Base-by-base conservation (phyloP, 2,329 filamentous ascomycete species). In the Neocucurbitaria cava region DNA sequence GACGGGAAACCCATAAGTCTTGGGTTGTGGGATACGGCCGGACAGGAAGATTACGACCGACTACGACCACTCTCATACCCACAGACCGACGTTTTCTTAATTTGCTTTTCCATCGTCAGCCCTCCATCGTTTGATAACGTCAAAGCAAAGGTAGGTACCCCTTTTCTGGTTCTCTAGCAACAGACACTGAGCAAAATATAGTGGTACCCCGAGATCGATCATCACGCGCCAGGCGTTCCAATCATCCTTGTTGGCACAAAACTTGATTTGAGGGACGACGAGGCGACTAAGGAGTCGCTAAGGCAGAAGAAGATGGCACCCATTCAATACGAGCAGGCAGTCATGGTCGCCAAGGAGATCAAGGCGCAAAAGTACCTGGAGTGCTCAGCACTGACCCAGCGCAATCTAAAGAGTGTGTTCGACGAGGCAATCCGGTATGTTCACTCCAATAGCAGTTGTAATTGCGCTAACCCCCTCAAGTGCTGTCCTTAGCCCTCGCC, bases 51-150 rank as follows among this genome's bases (percentile, higher is more conserved):
- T 84, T 98, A 98, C 82, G 94, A 98, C 76, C 86, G 94, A 78
- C 84, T 98, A 74, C 89, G 94, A 71, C 94, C 94, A 59, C 87
- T 99, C 57, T 98, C 94, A 38, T 99, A 98, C 79, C 95, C 95
- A 10, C 94, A 99, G 82, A 98, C 95, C 56, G 95, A 99, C 72
- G 95, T 98, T 44, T 98, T 98, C 79, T 83, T 98, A 65, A 97
- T 98, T 76, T 98, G 94, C 81, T 98, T 98, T 81, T 97, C 93
- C 64, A 96, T 98, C 74, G 93, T 97, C 79, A 96, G 91, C 87
- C 94, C 94, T 44, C 92, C 95, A 20, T 97, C 94, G 28, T 98
- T 97, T 74, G 95, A 98, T 80, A 99, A 99, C 87, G 94, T 99
- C 76, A 95, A 92, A 81, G 93, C 93, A 58, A 99, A 98, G 89